These are phyloP conservation scores for Ilyonectria sp. DNA, from an alignment of 2,329 filamentous ascomycete genomes.

Conservation along the genomic window DNA sequence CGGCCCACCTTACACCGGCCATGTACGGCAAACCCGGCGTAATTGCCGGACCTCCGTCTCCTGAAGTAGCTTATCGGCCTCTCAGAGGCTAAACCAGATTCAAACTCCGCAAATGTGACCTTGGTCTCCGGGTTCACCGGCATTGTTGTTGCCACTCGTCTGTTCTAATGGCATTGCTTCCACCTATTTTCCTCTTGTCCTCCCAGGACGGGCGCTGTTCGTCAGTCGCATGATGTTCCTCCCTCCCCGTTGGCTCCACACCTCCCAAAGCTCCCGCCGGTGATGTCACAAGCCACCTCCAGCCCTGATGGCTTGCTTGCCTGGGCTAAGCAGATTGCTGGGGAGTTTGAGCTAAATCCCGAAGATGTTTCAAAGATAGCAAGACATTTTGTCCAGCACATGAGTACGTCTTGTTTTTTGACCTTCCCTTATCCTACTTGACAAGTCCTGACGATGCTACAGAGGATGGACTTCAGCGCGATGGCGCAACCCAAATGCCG, in stretches of 20 bases:
- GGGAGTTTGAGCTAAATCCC: slow-evolving; percentile 9
- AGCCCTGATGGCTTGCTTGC: slow-evolving; percentile 8
- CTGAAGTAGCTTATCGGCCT: not conserved
- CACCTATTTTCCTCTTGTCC: not conserved
- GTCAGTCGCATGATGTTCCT: slow-evolving; percentile 6
- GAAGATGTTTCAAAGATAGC: slow-evolving; percentile 17
- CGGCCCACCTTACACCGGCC: not conserved
- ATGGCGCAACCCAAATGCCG: slow-evolving; percentile 22
- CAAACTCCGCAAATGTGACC: not conserved
- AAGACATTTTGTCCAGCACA: slow-evolving; percentile 17
- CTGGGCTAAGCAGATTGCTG: slow-evolving; percentile 12
- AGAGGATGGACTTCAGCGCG: not conserved
- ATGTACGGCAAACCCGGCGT: not conserved
- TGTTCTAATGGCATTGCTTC: not conserved
- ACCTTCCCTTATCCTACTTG: not conserved
- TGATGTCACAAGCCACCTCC: slow-evolving; percentile 13
- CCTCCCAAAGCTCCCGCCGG: not conserved
- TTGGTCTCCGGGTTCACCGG: slow-evolving; percentile 1
- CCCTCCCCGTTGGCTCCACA: slow-evolving; percentile 7
- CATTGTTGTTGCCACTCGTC: not conserved
- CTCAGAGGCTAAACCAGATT: not conserved
- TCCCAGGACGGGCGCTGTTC: not conserved
- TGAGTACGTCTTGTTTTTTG: slow-evolving; percentile 10
- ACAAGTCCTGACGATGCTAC: not conserved
- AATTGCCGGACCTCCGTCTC: not conserved